Conservation (phyloP, 1,284 basidiomycete species). For the Cryptococcus sp. region DNA sequence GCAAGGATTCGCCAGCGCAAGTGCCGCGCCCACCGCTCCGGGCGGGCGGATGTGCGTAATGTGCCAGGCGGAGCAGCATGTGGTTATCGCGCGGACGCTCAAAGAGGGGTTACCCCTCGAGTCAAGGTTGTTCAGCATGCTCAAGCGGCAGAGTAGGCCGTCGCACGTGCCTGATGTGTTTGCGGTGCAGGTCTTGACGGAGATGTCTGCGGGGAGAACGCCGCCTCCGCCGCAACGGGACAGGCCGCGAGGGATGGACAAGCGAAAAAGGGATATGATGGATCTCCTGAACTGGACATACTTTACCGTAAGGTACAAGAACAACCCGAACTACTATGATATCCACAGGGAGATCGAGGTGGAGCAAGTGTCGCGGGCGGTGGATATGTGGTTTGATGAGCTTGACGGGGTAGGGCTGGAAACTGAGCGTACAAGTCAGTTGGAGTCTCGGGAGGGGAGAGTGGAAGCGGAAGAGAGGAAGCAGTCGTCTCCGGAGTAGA, state of each 20-base stretch:
- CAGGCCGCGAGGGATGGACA: conserved; percentile 43
- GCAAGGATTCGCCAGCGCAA: conserved; percentile 73
- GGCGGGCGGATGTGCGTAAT: conserved; percentile 75
- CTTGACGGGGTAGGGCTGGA: not conserved
- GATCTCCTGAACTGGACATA: conserved; percentile 80
- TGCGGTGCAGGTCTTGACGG: not conserved
- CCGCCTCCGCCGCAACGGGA: conserved; percentile 16
- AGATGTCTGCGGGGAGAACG: not conserved
- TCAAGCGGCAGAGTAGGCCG: conserved; percentile 11
- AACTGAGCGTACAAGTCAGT: no score
- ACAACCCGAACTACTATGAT: conserved; percentile 87
- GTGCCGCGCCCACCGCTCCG: conserved; percentile 21
- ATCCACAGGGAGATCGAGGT: conserved; percentile 52
- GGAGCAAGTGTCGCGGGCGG: conserved; percentile 64
- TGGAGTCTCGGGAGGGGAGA: no score
- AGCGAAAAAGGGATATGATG: conserved; percentile 65
- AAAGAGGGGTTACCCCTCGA: conserved; percentile 85
- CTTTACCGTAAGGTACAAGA: conserved; percentile 64
- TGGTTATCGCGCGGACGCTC: conserved; percentile 75
- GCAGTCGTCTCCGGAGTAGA: conserved; percentile 3
- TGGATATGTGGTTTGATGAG: conserved; percentile 55
- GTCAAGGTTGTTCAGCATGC: conserved; percentile 60
- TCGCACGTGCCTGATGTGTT: conserved; percentile 10
- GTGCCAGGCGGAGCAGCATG: conserved; percentile 77
- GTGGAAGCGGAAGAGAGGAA: no score